Base-by-base conservation (phyloP, 2,329 filamentous ascomycete species). In the Emmonsiellopsis sp. region DNA sequence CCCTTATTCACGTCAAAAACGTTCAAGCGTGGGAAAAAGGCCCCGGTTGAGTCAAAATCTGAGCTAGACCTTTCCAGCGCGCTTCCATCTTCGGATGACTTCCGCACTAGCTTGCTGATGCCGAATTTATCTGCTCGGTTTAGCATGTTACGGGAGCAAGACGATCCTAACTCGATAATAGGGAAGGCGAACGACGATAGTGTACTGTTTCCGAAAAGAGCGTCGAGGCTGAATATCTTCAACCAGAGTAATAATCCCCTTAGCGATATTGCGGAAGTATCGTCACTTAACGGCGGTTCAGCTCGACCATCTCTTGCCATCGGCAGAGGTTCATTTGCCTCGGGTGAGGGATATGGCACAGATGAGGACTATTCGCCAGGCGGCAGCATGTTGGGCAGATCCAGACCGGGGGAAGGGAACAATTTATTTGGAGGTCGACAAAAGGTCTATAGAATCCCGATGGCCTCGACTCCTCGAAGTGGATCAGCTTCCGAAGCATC, bases 141-240 rank as follows among this genome's bases (percentile, higher is more conserved):
- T 69, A 97, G 92, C 61, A 97, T 97, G 92, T 75, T 97, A 34
- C 79, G 89, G 63, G 92, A 96, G 69, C 92, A 96, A 68, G 91
- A 96, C 67, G 90, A 96, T 63, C 92, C 92, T 1, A 85, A 77
- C 57, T 92, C 89, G 2, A 87, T 90, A 67, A 79, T 96, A 34
- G 92, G 92, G 54, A 96, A 97, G 70, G 92, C 92, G 13, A 93
- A 87, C 69, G 92, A 97, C 65, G 92, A 96, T 69, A 96, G 91
- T 60, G 91, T 97, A 2, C 73, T 97, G 17, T 87, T 83, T 58
- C 87, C 87, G 3, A 91, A 88, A 63, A 81, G 89, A 52, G 85
- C 87, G 58, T 95, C 91, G 0, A 82, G 86, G 54, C 71, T 94
- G 59, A 77, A 82, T 65, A 83, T 94, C 55, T 88, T 87, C 63